phyloP scores from a whole-genome alignment of 495 filamentous ascomycete species.

The Talaromyces thailandensis region DNA sequence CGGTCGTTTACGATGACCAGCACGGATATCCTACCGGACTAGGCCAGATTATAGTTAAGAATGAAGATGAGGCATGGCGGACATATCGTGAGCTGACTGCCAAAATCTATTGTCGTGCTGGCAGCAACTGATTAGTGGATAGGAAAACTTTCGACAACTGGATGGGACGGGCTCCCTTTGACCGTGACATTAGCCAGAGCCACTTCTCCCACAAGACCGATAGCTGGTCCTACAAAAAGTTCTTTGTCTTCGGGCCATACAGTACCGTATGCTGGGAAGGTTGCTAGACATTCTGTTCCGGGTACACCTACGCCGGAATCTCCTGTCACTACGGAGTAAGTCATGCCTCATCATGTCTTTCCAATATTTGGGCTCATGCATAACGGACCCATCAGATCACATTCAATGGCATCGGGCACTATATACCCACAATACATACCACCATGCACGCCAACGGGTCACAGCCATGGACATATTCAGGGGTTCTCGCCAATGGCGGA shows the following conservation, averaged over 20 bases:
- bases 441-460: neutral
- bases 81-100: constrained; percentile 30
- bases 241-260: constrained; percentile 19
- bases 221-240: constrained; percentile 37
- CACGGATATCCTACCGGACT: constrained; percentile 37
- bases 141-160: constrained; percentile 35
- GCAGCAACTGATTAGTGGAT: neutral
- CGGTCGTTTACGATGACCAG: constrained; percentile 38
- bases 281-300: neutral
- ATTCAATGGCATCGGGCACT: neutral
- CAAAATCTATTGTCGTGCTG: neutral
- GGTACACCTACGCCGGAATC: neutral
- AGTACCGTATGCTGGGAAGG: neutral
- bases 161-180: constrained; percentile 38
- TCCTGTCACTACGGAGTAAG: neutral
- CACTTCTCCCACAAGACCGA: constrained; percentile 31
- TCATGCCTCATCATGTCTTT: neutral
- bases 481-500: neutral
- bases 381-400: neutral
- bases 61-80: constrained; percentile 39
- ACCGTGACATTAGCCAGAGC: constrained; percentile 37
- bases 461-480: neutral
- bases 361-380: neutral
- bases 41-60: constrained; percentile 40
- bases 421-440: neutral